These are phyloP conservation scores for Cynara cardunculus DNA, from an alignment of 129 eudicot species.

Conservation along the genomic window DNA sequence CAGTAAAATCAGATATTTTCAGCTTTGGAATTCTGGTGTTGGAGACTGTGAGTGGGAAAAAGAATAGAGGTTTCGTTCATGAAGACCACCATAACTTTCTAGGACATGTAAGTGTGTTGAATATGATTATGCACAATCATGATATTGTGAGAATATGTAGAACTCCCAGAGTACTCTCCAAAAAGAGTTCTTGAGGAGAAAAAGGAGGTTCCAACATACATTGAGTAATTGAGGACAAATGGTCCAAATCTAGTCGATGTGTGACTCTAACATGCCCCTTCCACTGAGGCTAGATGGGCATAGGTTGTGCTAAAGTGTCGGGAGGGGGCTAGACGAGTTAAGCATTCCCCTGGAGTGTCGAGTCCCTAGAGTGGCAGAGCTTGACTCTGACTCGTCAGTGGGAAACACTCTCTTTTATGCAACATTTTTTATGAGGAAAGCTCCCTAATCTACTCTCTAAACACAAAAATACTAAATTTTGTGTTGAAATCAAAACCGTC, in stretches of 20 bases:
- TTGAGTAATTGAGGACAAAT: too few relatives aligned
- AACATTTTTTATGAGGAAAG: background rate
- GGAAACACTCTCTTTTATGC: background rate
- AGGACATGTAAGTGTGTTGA: slow-evolving; percentile 36
- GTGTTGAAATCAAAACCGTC: background rate
- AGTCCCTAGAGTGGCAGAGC: too few relatives aligned
- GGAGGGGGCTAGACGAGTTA: too few relatives aligned
- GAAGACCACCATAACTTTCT: slow-evolving; percentile 37
- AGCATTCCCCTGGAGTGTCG: too few relatives aligned
- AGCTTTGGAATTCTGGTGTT: slow-evolving; percentile 40
- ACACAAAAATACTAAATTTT: background rate
- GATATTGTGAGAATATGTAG: too few relatives aligned
- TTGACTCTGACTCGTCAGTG: too few relatives aligned
- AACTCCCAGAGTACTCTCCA: background rate
- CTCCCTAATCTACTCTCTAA: background rate
- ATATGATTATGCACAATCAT: background rate
- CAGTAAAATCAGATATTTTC: slow-evolving; percentile 35
- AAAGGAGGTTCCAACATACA: background rate
- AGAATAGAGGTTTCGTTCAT: slow-evolving; percentile 39
- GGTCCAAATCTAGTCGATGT: background rate
- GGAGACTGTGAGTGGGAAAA: slow-evolving; percentile 39
- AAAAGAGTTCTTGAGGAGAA: too few relatives aligned
- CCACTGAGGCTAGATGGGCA: too few relatives aligned
- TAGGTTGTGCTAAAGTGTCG: too few relatives aligned
- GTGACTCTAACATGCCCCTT: too few relatives aligned